Evolutionary conservation across 768 basidiomycete genomes (phyloP), one percentile per base, ranked within the genome.

Genomic region (Lepiota subincarnata): DNA sequence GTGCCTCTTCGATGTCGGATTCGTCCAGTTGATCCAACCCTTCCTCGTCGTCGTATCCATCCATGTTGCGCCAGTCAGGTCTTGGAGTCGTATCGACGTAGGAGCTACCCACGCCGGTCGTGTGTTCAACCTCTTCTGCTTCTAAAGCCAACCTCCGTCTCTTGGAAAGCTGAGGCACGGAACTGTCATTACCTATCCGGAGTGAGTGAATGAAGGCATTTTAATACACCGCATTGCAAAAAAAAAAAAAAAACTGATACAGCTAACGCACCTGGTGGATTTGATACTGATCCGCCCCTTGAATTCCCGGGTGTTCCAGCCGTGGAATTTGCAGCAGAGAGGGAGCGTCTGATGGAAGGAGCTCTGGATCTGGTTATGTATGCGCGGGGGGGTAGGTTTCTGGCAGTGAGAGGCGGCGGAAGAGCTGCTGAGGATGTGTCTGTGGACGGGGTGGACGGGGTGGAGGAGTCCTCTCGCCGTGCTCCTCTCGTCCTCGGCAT

Each of bases 371-470:
- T 59, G 11, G 37, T 28, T 5, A 47, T 6, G 4, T 47, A 26
- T 12, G 28, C 24, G 12, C 52, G 36, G 6, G 67, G 62, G 13
- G 37, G 53, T 3, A 62, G 60, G 49, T 42, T 58, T 18, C 65
- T 55, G 35, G 54, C 59, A 19, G 65, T 65, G n/a, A 55, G 52
- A 1, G 66, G 66, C n/a, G 56, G 58, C 45, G 62, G 66, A 11
- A 66, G 57, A 3, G 46, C 11, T 42, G 40, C 28, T 19, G 50
- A 51, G 7, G 31, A 31, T 31, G 31, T 2, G 7, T 31, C 5
- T 42, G 38, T 14, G 39, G 49, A 41, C 24, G 38, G 42, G 2
- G 39, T 31, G 19, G 39, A 34, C 18, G 49, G 22, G 13, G 38
- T 19, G 13, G 49, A 26, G 22, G 37, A n/a, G 16, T 34, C 24